phyloP scores from a whole-genome alignment of 2,329 filamentous ascomycete species.

The Clathrospora elynae region DNA sequence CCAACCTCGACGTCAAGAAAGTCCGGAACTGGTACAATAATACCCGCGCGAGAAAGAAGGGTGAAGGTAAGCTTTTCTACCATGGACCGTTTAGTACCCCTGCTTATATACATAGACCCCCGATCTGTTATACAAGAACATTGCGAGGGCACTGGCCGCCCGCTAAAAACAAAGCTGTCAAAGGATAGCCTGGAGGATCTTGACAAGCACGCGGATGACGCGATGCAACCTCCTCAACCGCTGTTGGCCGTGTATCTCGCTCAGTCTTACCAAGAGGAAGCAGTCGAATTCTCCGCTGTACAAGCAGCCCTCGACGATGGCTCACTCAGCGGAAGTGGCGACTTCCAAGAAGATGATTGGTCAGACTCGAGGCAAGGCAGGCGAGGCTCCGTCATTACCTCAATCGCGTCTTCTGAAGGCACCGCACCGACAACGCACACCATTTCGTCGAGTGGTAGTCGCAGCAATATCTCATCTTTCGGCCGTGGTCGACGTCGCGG shows the following conservation, averaged over 20 bases:
- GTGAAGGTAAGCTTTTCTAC: slow-evolving; percentile 23
- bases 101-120: slow-evolving; percentile 19
- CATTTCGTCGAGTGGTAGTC: slow-evolving; percentile 37
- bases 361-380: slow-evolving; percentile 29
- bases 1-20: slow-evolving; percentile 44
- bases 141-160: slow-evolving; percentile 10
- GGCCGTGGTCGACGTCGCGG: slow-evolving; percentile 42
- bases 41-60: slow-evolving; percentile 40
- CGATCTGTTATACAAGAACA: slow-evolving; percentile 3
- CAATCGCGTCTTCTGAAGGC: slow-evolving; percentile 40
- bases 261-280: slow-evolving; percentile 44
- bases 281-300: slow-evolving; percentile 32
- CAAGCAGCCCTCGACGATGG: slow-evolving; percentile 39
- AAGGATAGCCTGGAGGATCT: slow-evolving; percentile 40
- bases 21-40: slow-evolving; percentile 48
- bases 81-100: neutral
- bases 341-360: slow-evolving; percentile 30
- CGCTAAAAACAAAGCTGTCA: slow-evolving; percentile 34
- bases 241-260: slow-evolving; percentile 43
- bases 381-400: slow-evolving; percentile 39
- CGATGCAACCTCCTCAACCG: slow-evolving; percentile 34
- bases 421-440: slow-evolving; percentile 43
- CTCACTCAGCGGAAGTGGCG: slow-evolving; percentile 27
- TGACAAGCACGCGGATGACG: slow-evolving; percentile 27
- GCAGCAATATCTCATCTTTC: slow-evolving; percentile 44